Percentiles rank a stretch among this genome's conserved stretches.
phyloP scores from a whole-genome alignment of 305 asterid species.

The Euphrasia arctica region DNA sequence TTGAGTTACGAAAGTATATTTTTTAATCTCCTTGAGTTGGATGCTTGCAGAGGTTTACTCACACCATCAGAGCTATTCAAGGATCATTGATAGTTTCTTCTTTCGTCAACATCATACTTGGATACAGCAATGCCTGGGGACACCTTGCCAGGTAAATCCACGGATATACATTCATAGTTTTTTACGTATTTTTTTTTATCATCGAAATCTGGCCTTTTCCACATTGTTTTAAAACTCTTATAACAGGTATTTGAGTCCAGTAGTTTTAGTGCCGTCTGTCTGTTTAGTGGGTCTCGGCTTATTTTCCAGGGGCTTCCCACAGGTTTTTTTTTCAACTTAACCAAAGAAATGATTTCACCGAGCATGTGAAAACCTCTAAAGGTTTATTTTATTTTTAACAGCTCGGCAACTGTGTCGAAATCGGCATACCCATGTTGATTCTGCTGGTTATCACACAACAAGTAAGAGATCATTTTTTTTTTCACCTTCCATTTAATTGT shows the following conservation, averaged over 20 bases:
- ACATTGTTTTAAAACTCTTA: constrained; percentile 8
- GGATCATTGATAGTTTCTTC: constrained; percentile 93
- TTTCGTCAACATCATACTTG: constrained; percentile 70
- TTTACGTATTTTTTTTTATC: neutral
- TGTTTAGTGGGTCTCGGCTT: constrained; percentile 88
- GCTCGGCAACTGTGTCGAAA: constrained; percentile 81
- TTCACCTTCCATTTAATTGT: neutral
- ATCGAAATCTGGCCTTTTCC: no score
- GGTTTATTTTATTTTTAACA: constrained; percentile 34
- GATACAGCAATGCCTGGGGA: constrained; percentile 85
- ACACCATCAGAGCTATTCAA: constrained; percentile 90
- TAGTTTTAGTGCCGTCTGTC: constrained; percentile 77
- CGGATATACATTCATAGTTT: constrained; percentile 6
- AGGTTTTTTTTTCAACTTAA: constrained; percentile 34
- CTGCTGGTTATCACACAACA: constrained; percentile 74
- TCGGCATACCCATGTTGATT: constrained; percentile 90
- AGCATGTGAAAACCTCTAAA: constrained; percentile 2
- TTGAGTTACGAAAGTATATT: constrained; percentile 1
- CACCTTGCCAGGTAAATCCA: constrained; percentile 61
- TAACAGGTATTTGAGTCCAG: constrained; percentile 71
- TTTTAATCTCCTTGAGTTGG: constrained; percentile 26
- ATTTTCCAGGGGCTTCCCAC: constrained; percentile 80
- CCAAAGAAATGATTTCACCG: neutral
- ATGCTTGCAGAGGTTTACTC: constrained; percentile 77
- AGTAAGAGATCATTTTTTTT: constrained; percentile 42